Percentiles rank a stretch among this genome's conserved stretches.
phyloP scores from a whole-genome alignment of 2,329 filamentous ascomycete genomes.

The Phialophora macrospora region DNA sequence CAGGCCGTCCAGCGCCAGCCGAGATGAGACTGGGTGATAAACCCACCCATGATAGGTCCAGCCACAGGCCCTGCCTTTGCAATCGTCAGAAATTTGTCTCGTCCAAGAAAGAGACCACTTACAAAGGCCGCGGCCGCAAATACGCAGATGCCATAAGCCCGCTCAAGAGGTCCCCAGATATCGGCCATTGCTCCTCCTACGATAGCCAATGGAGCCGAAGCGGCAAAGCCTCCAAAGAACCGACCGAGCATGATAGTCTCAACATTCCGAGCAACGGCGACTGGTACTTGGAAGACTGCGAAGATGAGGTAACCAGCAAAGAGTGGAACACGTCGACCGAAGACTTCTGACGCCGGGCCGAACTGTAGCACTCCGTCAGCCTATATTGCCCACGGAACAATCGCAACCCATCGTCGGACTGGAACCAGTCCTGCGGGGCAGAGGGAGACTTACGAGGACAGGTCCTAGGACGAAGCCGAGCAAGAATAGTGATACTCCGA shows the following conservation, averaged over 20 bases:
- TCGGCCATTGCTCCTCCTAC: conserved; percentile 58
- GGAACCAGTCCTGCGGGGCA: not conserved
- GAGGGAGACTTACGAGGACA: conserved; percentile 37
- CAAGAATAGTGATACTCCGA: conserved; percentile 58
- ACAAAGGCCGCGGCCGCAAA: conserved; percentile 54
- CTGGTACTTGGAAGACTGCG: conserved; percentile 60
- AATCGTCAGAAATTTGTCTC: not conserved
- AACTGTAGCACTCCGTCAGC: conserved; percentile 37
- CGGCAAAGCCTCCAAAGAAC: conserved; percentile 61
- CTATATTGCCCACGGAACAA: not conserved
- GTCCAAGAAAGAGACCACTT: not conserved
- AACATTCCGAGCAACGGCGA: conserved; percentile 59
- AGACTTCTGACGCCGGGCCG: conserved; percentile 55
- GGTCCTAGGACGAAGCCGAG: conserved; percentile 51
- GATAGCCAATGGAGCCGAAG: conserved; percentile 57
- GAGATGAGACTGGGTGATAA: conserved; percentile 55
- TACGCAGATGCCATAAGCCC: conserved; percentile 53
- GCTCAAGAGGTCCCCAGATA: conserved; percentile 55
- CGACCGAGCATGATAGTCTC: conserved; percentile 60
- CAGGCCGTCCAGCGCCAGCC: conserved; percentile 65
- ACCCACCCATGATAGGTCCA: conserved; percentile 55
- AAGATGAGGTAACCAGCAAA: conserved; percentile 57
- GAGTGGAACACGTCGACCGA: conserved; percentile 56
- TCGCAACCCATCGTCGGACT: too few species aligned
- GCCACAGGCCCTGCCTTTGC: conserved; percentile 50